Percentiles rank a stretch among this genome's conserved stretches.
phyloP scores from a whole-genome alignment of 202 grass and related monocot species.

The Hordeum pubiflorum region DNA sequence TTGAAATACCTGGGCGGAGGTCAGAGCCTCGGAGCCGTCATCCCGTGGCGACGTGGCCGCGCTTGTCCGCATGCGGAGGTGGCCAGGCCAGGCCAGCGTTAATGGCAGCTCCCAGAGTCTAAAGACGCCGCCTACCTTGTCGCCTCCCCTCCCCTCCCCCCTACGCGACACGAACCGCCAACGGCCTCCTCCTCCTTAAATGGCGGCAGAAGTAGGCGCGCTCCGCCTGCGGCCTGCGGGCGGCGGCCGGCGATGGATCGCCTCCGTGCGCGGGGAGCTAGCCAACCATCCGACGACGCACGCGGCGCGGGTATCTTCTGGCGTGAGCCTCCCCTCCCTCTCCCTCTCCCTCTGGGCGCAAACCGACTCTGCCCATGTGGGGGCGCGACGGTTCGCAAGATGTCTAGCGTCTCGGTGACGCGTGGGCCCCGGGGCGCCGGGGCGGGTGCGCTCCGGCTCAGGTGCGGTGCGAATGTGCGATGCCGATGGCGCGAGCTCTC shows the following conservation, averaged over 20 bases:
- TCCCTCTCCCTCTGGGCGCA: not conserved
- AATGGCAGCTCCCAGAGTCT: conserved; percentile 32
- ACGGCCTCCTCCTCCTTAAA: conserved; percentile 3
- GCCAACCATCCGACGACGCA: conserved; percentile 5
- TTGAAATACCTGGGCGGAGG: conserved; percentile 24
- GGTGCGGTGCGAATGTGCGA: not conserved
- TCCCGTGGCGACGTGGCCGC: conserved; percentile 28
- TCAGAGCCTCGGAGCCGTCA: conserved; percentile 32
- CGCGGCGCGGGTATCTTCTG: conserved; percentile 7
- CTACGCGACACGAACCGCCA: conserved; percentile 14
- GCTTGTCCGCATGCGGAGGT: conserved; percentile 31
- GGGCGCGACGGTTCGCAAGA: not conserved
- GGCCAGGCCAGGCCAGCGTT: conserved; percentile 25
- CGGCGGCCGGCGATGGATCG: conserved; percentile 16
- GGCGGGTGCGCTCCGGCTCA: conserved; percentile 14
- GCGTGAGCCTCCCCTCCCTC: not conserved
- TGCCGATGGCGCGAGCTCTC: not conserved
- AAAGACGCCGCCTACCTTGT: conserved; percentile 7
- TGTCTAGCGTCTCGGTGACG: not conserved
- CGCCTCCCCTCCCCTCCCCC: not conserved
- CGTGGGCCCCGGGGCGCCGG: not conserved
- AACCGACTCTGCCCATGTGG: not conserved
- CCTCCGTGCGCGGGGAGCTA: not conserved
- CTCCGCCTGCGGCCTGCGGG: not conserved
- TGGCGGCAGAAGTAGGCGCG: not conserved